These are phyloP conservation scores for Trichoderma asperelloides DNA, from an alignment of 495 filamentous ascomycete genomes.

Conservation along the genomic window DNA sequence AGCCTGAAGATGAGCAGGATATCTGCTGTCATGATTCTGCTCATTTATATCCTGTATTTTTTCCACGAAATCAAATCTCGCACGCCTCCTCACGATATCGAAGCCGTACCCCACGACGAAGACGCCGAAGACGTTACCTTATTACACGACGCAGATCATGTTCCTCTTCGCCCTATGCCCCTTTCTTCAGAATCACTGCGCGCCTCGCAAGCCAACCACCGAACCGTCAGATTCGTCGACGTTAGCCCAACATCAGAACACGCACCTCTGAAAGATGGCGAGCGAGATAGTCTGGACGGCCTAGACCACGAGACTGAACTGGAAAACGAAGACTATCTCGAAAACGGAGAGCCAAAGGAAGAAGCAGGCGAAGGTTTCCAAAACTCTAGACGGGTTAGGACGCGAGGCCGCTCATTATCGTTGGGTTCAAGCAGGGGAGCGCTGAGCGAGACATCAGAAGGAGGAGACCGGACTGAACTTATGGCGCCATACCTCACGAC, in stretches of 20 bases:
- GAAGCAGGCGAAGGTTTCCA: neutral
- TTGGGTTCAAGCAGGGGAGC: neutral
- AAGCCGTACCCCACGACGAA: neutral
- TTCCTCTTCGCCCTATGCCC: neutral
- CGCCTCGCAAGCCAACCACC: neutral
- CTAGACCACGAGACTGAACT: neutral
- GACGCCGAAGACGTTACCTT: neutral
- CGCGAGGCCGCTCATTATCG: conserved; percentile 4
- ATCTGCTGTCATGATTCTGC: conserved; percentile 10
- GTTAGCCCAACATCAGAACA: neutral
- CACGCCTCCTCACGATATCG: neutral
- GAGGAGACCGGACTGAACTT: neutral
- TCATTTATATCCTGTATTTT: conserved; percentile 12
- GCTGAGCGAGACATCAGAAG: neutral
- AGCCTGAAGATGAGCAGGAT: conserved; percentile 16
- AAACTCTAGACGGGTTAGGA: neutral
- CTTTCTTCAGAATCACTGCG: neutral
- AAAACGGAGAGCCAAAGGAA: conserved; percentile 2
- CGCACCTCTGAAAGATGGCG: neutral
- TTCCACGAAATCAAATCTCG: conserved; percentile 7
- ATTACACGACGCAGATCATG: neutral
- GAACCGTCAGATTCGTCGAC: conserved; percentile 5
- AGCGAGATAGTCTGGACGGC: neutral
- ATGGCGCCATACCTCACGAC: neutral
- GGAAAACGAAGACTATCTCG: neutral